These are phyloP conservation scores for Blastomyces parvus DNA, from an alignment of 2,329 filamentous ascomycete species.

Conservation along the genomic window DNA sequence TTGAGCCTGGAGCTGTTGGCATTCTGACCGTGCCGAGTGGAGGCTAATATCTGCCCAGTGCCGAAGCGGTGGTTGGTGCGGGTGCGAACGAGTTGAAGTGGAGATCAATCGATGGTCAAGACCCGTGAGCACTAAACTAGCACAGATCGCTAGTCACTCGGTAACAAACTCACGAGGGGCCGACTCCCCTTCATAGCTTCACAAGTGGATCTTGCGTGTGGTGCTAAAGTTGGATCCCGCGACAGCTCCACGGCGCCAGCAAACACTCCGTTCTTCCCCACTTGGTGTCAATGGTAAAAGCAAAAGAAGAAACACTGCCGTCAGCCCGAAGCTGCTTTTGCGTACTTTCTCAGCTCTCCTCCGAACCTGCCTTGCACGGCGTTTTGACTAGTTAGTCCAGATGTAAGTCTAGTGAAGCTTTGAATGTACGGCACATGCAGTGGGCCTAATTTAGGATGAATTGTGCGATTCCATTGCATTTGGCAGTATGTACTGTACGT, in stretches of 20 bases:
- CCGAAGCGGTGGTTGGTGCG: not conserved
- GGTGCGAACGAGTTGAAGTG: not conserved
- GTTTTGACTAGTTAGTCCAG: not conserved
- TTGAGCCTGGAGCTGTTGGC: not conserved
- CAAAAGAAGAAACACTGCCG: too few species aligned
- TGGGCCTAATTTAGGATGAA: not conserved
- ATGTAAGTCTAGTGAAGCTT: not conserved
- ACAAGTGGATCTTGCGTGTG: not conserved
- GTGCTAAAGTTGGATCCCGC: not conserved
- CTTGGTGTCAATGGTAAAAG: not conserved
- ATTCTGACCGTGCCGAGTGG: not conserved
- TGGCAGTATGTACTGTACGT: too few species aligned
- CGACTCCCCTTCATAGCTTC: not conserved
- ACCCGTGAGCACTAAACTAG: not conserved
- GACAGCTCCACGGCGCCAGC: not conserved
- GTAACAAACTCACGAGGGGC: not conserved
- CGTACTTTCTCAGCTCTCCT: not conserved
- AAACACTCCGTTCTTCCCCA: not conserved
- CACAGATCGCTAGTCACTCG: not conserved
- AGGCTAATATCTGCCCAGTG: not conserved
- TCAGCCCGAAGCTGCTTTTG: not conserved
- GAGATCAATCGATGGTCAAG: not conserved
- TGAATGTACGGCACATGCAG: not conserved
- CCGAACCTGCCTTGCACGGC: not conserved
- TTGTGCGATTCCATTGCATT: not conserved